Evolutionary conservation across 2,329 filamentous ascomycete species (phyloP).

Genomic region (Aspergillus sp.): DNA sequence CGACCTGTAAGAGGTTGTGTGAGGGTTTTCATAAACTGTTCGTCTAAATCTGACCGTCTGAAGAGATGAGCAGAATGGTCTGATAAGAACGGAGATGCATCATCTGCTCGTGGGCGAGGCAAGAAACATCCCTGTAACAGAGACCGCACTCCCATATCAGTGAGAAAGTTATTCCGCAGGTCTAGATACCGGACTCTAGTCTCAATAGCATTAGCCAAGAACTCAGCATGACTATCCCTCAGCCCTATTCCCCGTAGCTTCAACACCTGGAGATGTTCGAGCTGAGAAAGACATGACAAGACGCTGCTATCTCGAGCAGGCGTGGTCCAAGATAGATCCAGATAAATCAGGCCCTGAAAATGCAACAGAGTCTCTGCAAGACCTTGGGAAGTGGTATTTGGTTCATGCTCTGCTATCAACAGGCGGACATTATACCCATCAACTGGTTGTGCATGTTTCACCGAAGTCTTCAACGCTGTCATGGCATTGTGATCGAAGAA

Average conservation of each 20-base stretch:
- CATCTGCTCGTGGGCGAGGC: slow-evolving; percentile 6
- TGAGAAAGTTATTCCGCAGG: slow-evolving; percentile 51
- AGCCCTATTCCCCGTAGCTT: slow-evolving; percentile 51
- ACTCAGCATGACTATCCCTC: slow-evolving; percentile 47
- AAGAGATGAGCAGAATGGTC: slow-evolving; percentile 12
- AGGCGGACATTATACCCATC: slow-evolving; percentile 45
- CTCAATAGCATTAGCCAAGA: slow-evolving; percentile 47
- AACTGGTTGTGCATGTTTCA: slow-evolving; percentile 4
- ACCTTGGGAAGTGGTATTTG: slow-evolving; percentile 51
- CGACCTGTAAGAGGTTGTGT: slow-evolving; percentile 46
- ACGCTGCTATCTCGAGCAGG: slow-evolving; percentile 45
- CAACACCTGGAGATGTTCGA: slow-evolving; percentile 49
- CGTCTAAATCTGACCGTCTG: slow-evolving; percentile 33
- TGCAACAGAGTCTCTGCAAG: slow-evolving; percentile 47
- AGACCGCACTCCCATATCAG: slow-evolving; percentile 47
- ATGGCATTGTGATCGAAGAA: slow-evolving; percentile 58
- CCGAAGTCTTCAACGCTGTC: slow-evolving; percentile 38
- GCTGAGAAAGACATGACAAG: slow-evolving; percentile 39
- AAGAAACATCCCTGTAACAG: slow-evolving; percentile 48
- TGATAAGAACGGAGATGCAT: slow-evolving; percentile 5
- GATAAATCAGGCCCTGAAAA: slow-evolving; percentile 50
- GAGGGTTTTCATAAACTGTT: slow-evolving; percentile 44
- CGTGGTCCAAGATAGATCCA: slow-evolving; percentile 52
- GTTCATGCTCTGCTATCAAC: slow-evolving; percentile 50
- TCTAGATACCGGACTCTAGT: slow-evolving; percentile 51